phyloP scores from a whole-genome alignment of 768 basidiomycete species.

The Suillus plorans region DNA sequence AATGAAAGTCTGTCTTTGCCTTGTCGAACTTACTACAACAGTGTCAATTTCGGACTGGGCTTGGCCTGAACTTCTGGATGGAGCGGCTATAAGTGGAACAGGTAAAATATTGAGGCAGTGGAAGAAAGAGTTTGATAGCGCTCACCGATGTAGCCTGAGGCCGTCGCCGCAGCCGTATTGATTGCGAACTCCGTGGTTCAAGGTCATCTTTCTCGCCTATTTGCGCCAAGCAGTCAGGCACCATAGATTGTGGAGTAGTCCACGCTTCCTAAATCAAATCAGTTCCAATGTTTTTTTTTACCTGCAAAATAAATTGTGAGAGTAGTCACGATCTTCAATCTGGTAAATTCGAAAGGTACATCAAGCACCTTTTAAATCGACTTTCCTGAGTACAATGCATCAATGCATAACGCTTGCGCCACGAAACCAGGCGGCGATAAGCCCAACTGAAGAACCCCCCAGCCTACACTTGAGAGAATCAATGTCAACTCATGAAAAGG shows the following conservation, averaged over 20 bases:
- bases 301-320: background rate
- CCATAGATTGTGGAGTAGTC: slow-evolving; percentile 23
- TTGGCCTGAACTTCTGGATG: slow-evolving; percentile 23
- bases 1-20: slow-evolving; percentile 19
- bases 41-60: slow-evolving; percentile 18
- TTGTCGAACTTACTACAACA: slow-evolving; percentile 17
- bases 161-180: slow-evolving; percentile 17
- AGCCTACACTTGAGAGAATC: background rate
- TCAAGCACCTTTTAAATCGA: slow-evolving; percentile 15
- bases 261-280: slow-evolving; percentile 17
- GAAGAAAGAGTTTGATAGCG: background rate
- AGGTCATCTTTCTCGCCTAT: background rate
- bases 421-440: slow-evolving; percentile 21
- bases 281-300: background rate
- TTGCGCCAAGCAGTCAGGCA: slow-evolving; percentile 16
- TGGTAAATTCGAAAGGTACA: slow-evolving; percentile 24
- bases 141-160: slow-evolving; percentile 20
- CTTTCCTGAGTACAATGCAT: slow-evolving; percentile 12
- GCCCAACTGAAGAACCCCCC: slow-evolving; percentile 12
- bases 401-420: slow-evolving; percentile 13
- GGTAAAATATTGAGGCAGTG: background rate
- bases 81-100: slow-evolving; percentile 2
- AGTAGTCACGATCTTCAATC: slow-evolving; percentile 7
- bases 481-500: slow-evolving; percentile 19
- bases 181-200: slow-evolving; percentile 18